phyloP scores from a whole-genome alignment of 140 eudicot genomes.

The Anethum foeniculum region DNA sequence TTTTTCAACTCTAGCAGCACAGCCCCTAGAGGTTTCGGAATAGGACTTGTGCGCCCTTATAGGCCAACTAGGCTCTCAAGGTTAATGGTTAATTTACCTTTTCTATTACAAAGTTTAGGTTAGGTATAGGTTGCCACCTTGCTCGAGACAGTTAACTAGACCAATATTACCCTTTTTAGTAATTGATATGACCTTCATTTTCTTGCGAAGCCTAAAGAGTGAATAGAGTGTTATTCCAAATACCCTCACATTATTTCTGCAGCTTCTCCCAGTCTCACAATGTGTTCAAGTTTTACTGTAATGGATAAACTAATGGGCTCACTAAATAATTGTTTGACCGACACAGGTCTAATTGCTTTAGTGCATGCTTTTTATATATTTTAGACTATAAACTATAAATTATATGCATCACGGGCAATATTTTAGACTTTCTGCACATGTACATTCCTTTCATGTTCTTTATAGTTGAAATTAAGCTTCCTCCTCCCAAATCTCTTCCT shows the following conservation, averaged over 20 bases:
- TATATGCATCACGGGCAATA: background rate
- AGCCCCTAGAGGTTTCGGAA: background rate
- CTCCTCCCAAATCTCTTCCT: conserved; percentile 5
- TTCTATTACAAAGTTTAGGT: background rate
- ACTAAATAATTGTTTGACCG: background rate
- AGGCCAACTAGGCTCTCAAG: background rate
- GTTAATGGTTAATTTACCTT: background rate
- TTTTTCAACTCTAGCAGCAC: background rate
- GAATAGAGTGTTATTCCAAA: background rate
- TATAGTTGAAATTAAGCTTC: background rate
- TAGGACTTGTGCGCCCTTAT: background rate
- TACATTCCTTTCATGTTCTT: background rate
- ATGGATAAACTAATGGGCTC: no score
- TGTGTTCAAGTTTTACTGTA: no score
- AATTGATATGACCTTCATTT: background rate
- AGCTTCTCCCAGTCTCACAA: no score
- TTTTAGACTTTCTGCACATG: background rate
- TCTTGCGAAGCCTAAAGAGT: background rate
- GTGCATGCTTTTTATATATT: background rate
- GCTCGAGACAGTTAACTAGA: background rate
- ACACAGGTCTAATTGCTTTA: background rate
- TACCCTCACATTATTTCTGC: background rate
- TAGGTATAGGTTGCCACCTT: background rate
- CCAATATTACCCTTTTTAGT: background rate
- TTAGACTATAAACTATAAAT: background rate